Evolutionary conservation across 2,329 filamentous ascomycete species (phyloP), one percentile per base, ranked within the genome.

Genomic region (Diaporthe velutina): DNA sequence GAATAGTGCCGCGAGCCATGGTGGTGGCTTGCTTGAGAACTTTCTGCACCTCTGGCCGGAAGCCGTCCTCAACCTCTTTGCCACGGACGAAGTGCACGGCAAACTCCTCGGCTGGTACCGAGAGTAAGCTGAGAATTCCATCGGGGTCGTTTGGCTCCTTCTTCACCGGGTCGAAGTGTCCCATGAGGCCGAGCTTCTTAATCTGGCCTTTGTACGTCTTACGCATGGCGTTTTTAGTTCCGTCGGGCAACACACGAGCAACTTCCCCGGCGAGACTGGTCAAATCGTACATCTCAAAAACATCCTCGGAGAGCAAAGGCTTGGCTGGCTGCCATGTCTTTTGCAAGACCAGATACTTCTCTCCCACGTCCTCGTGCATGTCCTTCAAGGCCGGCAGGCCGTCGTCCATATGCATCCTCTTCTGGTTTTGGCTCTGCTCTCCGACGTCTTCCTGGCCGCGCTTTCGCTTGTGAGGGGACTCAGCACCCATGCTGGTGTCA

Each of bases 141-240:
- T 88, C 86, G 0, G 86, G 85, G 10, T 85, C 85, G 50, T 87
- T 84, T 28, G 86, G 83, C 55, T 91, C 89, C 78, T 90, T 89
- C 83, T 90, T 91, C 38, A 86, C 83, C 4, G 86, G 85, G 78
- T 93, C 91, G 78, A 92, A 93, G 75, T 90, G 88, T 13, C 91
- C 91, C 71, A 88, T 88, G 35, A 93, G 86, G 48, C 90, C 90
- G 42, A 93, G 83, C 60, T 87, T 88, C 85, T 93, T 93, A 81
- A 93, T 91, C 77, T 93, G 90, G 70, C 90, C 90, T 82, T 93
- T 93, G 85, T 93, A 93, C 22, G 91, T 92, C 81, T 93, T 93
- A 35, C 91, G 88, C 66, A 93, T 85, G 77, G 89, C 90, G 79
- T 93, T 93, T 86, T 92, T 93, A 81, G 92, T 89, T 77, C 91